Evolutionary conservation across 208 protist genomes (phyloP).

Genomic region (Acanthamoeba culbertsoni): DNA sequence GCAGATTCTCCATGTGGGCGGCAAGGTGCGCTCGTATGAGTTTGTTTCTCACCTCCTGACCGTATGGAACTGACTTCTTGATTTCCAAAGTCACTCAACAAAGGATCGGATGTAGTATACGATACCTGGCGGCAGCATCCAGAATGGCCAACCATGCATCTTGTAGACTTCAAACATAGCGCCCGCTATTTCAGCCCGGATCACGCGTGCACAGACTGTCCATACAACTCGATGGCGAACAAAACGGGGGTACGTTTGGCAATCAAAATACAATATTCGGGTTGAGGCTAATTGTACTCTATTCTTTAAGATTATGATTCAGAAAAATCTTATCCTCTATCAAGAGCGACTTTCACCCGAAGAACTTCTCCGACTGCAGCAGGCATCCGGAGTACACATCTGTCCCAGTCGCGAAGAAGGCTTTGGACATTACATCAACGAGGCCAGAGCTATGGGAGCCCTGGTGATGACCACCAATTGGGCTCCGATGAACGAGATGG

Average conservation of each 20-base stretch:
- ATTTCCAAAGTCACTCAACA: background rate
- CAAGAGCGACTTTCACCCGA: background rate
- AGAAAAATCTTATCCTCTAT: background rate
- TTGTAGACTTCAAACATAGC: background rate
- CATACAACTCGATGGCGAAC: background rate
- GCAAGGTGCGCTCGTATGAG: background rate
- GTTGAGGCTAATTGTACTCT: background rate
- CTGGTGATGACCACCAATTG: background rate
- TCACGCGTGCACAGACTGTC: background rate
- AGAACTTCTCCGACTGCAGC: background rate
- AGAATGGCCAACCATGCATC: background rate
- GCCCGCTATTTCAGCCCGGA: background rate
- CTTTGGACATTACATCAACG: slow-evolving; percentile 29
- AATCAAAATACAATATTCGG: background rate
- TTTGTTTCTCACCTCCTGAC: background rate
- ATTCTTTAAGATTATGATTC: background rate
- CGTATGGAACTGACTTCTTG: background rate
- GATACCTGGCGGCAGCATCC: background rate
- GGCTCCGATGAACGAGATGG: slow-evolving; percentile 29
- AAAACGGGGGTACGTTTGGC: background rate
- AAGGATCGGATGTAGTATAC: background rate
- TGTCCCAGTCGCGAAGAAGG: background rate
- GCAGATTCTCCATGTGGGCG: background rate
- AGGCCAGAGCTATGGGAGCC: background rate
- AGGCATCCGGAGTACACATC: background rate